These are phyloP conservation scores for Colletotrichum sp. DNA, from an alignment of 2,329 filamentous ascomycete species.

Conservation along the genomic window DNA sequence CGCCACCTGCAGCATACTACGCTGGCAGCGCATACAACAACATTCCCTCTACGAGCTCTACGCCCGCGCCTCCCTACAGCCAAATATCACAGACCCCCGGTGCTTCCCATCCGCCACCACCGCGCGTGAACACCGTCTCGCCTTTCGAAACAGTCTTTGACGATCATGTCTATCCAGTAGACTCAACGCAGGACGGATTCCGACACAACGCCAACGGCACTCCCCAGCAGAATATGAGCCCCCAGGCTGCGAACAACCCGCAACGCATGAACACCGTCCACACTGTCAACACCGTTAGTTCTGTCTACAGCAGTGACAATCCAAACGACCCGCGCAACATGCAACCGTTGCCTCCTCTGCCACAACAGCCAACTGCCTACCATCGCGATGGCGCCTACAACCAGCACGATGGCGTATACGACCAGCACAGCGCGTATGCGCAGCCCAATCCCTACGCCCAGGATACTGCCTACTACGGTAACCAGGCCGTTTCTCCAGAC, in stretches of 20 bases:
- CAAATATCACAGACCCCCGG: constrained; percentile 15
- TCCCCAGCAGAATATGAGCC: background rate
- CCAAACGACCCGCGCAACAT: background rate
- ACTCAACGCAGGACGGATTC: constrained; percentile 35
- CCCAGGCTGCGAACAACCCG: constrained; percentile 2
- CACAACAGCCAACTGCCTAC: background rate
- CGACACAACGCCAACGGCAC: constrained; percentile 27
- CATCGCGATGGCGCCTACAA: background rate
- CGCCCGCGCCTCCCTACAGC: constrained; percentile 43
- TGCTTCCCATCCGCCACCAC: constrained; percentile 33
- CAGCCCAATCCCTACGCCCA: constrained; percentile 48
- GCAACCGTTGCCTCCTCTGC: background rate
- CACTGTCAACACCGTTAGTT: constrained; percentile 5
- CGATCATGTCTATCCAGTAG: constrained; percentile 68
- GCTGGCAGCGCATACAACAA: constrained; percentile 37
- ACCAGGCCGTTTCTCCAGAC: constrained; percentile 42
- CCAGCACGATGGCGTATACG: background rate
- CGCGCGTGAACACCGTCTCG: constrained; percentile 46
- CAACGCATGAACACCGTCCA: constrained; percentile 26
- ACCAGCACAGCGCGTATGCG: constrained; percentile 39
- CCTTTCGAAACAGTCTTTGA: constrained; percentile 73
- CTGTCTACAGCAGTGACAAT: constrained; percentile 6
- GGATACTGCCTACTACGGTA: constrained; percentile 64
- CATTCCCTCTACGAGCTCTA: constrained; percentile 45
- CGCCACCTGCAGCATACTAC: constrained; percentile 47